Percentiles rank a stretch among this genome's conserved stretches.
Conservation (phyloP, 2,329 filamentous ascomycete species). For the Botrytis sinoallii region DNA sequence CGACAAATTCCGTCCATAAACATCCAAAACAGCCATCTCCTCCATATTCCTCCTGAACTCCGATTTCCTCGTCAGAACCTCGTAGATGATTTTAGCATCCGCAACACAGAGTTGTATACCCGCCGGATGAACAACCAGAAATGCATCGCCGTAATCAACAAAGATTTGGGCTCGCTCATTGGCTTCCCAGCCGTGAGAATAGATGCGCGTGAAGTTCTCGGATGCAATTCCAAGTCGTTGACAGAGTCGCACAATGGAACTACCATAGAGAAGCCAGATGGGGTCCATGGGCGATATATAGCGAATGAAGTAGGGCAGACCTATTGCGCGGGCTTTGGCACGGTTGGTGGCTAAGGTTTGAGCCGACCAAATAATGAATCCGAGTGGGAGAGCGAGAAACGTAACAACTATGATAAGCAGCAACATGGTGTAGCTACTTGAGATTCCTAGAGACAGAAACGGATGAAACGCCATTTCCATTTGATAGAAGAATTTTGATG, state of each 20-base stretch:
- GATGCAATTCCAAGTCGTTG: neutral
- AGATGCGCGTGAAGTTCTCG: neutral
- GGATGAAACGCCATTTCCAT: neutral
- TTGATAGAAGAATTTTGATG: neutral
- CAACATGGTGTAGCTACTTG: neutral
- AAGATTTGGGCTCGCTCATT: slow-evolving; percentile 2
- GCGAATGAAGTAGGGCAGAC: neutral
- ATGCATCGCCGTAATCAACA: slow-evolving; percentile 3
- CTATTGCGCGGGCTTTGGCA: neutral
- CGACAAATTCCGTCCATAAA: neutral
- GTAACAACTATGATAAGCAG: neutral
- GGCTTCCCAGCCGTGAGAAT: slow-evolving; percentile 11
- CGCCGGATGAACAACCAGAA: neutral
- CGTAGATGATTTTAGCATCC: neutral
- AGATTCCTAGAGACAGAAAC: no score
- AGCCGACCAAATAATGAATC: neutral
- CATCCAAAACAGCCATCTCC: slow-evolving; percentile 11
- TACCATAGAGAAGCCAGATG: slow-evolving; percentile 13
- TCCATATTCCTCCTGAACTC: slow-evolving; percentile 8
- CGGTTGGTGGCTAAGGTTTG: neutral
- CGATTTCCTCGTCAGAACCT: neutral
- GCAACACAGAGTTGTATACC: slow-evolving; percentile 2
- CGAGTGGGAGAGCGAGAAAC: neutral
- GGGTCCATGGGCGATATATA: slow-evolving; percentile 2
- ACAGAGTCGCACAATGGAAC: neutral